These are phyloP conservation scores for Corylus avellana DNA, from an alignment of 306 rosid species.

Conservation along the genomic window DNA sequence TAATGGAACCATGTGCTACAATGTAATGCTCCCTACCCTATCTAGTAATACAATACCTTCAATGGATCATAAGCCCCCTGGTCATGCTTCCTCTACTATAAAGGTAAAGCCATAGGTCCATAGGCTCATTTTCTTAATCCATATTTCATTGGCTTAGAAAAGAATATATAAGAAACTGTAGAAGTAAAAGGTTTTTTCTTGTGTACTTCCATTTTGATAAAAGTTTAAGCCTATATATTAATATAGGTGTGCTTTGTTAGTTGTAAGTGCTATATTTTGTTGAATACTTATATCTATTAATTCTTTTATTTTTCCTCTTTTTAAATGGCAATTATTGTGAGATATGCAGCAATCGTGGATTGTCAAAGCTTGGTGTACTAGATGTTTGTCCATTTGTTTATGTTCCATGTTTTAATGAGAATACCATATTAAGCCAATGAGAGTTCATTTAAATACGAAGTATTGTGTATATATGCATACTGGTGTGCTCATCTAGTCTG, in stretches of 20 bases:
- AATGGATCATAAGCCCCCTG: constrained; percentile 39
- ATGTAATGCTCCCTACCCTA: constrained; percentile 62
- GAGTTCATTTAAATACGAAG: neutral
- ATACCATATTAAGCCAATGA: constrained; percentile 39
- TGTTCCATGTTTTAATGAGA: constrained; percentile 54
- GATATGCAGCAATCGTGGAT: constrained; percentile 58
- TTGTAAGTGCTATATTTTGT: too few relatives aligned
- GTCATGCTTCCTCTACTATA: constrained; percentile 62
- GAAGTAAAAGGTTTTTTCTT: too few relatives aligned
- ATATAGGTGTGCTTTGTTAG: too few relatives aligned
- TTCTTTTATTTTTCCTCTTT: constrained; percentile 4
- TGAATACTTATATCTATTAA: constrained; percentile 7
- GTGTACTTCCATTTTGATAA: too few relatives aligned
- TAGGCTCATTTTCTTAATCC: constrained; percentile 9
- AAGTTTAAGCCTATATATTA: too few relatives aligned
- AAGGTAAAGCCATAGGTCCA: constrained; percentile 46
- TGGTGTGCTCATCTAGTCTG: too few relatives aligned
- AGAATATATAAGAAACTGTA: neutral
- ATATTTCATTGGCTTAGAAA: neutral
- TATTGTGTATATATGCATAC: too few relatives aligned
- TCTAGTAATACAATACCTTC: constrained; percentile 55
- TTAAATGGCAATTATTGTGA: constrained; percentile 37
- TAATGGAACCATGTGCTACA: constrained; percentile 80
- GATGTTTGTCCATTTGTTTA: constrained; percentile 55
- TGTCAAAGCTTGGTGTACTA: constrained; percentile 49